Percentiles rank a stretch among this genome's conserved stretches.
Conservation (phyloP, 495 filamentous ascomycete genomes). For the Talaromyces proteolyticus region DNA sequence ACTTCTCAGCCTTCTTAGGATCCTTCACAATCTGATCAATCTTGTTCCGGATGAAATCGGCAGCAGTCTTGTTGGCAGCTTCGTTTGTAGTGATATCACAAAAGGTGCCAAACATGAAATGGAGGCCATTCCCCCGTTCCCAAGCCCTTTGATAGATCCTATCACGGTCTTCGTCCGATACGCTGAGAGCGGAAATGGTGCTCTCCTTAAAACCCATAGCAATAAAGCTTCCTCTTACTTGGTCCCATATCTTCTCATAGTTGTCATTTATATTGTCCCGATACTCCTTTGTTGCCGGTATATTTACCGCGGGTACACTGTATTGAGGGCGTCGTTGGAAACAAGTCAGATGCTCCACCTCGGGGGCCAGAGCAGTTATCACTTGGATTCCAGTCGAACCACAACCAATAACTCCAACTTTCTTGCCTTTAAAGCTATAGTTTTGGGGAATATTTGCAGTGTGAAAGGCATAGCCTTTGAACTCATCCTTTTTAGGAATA, state of each 20-base stretch:
- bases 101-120: conserved; percentile 21
- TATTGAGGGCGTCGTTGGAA: conserved; percentile 38
- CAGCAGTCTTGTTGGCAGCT: conserved; percentile 18
- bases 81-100: conserved; percentile 19
- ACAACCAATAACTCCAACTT: conserved; percentile 40
- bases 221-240: not conserved
- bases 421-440: conserved; percentile 28
- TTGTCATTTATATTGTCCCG: not conserved
- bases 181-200: conserved; percentile 8
- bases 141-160: conserved; percentile 20
- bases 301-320: conserved; percentile 34
- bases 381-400: conserved; percentile 42
- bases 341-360: conserved; percentile 20
- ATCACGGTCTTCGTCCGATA: conserved; percentile 12
- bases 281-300: not conserved
- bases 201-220: not conserved
- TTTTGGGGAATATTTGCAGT: conserved; percentile 15
- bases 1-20: conserved; percentile 7
- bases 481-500: conserved; percentile 9
- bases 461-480: conserved; percentile 17
- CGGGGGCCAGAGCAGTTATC: conserved; percentile 14
- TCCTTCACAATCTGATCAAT: conserved; percentile 9
- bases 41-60: conserved; percentile 24
- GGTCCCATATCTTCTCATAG: not conserved
- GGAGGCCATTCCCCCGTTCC: conserved; percentile 20